A percentile compares a stretch with the other conserved stretches of the same genome.
These are phyloP conservation scores for Fusarium buxicola DNA, from an alignment of 2,329 filamentous ascomycete species.

Conservation along the genomic window DNA sequence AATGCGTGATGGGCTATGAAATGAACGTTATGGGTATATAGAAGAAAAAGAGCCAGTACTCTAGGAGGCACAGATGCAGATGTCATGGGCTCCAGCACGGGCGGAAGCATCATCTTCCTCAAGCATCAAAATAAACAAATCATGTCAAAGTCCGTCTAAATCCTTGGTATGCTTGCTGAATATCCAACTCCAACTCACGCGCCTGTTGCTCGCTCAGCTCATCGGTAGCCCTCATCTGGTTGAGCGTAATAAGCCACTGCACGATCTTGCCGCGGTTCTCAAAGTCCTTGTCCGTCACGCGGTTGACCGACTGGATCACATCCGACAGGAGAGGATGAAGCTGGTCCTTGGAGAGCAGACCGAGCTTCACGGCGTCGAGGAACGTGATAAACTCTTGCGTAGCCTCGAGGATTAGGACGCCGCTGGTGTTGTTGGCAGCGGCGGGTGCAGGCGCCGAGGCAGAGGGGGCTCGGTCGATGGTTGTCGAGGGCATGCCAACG, in stretches of 20 bases:
- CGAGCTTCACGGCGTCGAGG: slow-evolving; percentile 91
- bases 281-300: slow-evolving; percentile 95
- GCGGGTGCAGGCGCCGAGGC: slow-evolving; percentile 58
- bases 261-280: slow-evolving; percentile 97
- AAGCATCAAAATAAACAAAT: slow-evolving; percentile 28
- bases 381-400: slow-evolving; percentile 99
- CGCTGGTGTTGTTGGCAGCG: slow-evolving; percentile 62
- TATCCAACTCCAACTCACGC: slow-evolving; percentile 90
- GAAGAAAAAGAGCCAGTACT: slow-evolving; percentile 17
- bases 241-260: slow-evolving; percentile 96
- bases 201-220: slow-evolving; percentile 89
- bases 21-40: slow-evolving; percentile 40
- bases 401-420: slow-evolving; percentile 83
- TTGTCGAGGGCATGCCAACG: slow-evolving; percentile 91
- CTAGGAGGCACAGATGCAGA: slow-evolving; percentile 7
- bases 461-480: slow-evolving; percentile 67
- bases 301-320: slow-evolving; percentile 96
- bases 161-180: slow-evolving; percentile 92
- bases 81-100: not conserved
- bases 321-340: slow-evolving; percentile 95
- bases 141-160: slow-evolving; percentile 84
- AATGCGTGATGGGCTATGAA: slow-evolving; percentile 32
- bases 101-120: slow-evolving; percentile 25
- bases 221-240: slow-evolving; percentile 97
- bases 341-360: slow-evolving; percentile 93